Evolutionary conservation across 2,329 filamentous ascomycete species (phyloP).

Genomic region (Aphanoascus verrucosus): DNA sequence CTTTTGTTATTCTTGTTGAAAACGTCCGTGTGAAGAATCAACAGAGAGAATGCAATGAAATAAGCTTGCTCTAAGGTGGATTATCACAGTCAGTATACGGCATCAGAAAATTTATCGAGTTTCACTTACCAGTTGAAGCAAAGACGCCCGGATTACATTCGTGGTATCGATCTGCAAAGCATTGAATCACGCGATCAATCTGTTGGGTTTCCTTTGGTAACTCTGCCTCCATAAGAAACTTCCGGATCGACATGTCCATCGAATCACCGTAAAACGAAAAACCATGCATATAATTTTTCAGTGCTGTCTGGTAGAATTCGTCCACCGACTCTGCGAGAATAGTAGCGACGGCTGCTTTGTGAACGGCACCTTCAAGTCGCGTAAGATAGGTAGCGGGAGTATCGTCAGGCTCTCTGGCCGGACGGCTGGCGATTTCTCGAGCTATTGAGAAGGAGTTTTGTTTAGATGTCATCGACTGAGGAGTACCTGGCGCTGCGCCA

Average conservation of each 20-base stretch:
- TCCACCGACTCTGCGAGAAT: constrained; percentile 80
- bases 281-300: constrained; percentile 89
- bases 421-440: constrained; percentile 54
- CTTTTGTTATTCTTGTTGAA: constrained; percentile 99
- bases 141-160: constrained; percentile 98
- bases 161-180: constrained; percentile 92
- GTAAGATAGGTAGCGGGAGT: constrained; percentile 81
- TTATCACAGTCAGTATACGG: background rate
- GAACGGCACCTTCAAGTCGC: constrained; percentile 68
- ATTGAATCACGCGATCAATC: constrained; percentile 86
- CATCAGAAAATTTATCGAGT: background rate
- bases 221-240: constrained; percentile 92
- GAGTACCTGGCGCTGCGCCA: constrained; percentile 25
- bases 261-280: constrained; percentile 95
- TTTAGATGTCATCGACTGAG: constrained; percentile 64
- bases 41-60: constrained; percentile 90
- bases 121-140: constrained; percentile 51
- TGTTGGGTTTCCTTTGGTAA: constrained; percentile 96
- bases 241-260: constrained; percentile 94
- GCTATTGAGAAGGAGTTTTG: constrained; percentile 71
- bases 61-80: constrained; percentile 67
- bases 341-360: constrained; percentile 71
- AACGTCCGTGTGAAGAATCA: constrained; percentile 95
- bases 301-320: constrained; percentile 66
- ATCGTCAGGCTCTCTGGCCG: constrained; percentile 69